Evolutionary conservation across 768 basidiomycete genomes (phyloP).

Genomic region (Leccinellum rugosiceps): DNA sequence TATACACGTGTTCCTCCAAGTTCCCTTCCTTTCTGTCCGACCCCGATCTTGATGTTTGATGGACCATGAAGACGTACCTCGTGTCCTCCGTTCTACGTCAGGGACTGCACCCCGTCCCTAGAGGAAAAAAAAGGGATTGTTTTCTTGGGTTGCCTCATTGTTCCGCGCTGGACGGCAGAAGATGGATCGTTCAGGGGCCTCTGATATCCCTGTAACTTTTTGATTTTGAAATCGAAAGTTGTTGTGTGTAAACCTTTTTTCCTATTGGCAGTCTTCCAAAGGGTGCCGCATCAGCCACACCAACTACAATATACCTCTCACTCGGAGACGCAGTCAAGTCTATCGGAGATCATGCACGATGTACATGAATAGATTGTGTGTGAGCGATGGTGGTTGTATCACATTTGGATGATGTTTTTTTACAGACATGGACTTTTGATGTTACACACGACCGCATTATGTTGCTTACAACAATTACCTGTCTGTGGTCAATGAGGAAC

Average conservation of each 20-base stretch:
- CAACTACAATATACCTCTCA: neutral
- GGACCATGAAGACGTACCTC: neutral
- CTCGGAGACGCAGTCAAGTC: neutral
- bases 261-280: neutral
- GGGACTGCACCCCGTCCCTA: neutral
- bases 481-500: neutral
- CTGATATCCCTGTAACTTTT: neutral
- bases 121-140: too few relatives aligned
- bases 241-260: neutral
- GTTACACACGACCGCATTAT: neutral
- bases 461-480: neutral
- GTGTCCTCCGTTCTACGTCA: neutral
- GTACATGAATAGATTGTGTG: neutral
- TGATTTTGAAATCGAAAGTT: neutral
- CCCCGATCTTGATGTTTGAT: neutral
- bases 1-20: neutral
- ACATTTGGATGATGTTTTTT: too few relatives aligned
- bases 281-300: neutral
- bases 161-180: neutral
- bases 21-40: neutral
- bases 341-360: neutral
- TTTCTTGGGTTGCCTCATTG: neutral
- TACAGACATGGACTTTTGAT: too few relatives aligned
- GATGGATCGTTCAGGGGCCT: neutral
- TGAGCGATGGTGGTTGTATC: neutral